A percentile compares a stretch with the other conserved stretches of the same genome.
phyloP scores from a whole-genome alignment of 106 monocot species.

The Posidonia australis region DNA sequence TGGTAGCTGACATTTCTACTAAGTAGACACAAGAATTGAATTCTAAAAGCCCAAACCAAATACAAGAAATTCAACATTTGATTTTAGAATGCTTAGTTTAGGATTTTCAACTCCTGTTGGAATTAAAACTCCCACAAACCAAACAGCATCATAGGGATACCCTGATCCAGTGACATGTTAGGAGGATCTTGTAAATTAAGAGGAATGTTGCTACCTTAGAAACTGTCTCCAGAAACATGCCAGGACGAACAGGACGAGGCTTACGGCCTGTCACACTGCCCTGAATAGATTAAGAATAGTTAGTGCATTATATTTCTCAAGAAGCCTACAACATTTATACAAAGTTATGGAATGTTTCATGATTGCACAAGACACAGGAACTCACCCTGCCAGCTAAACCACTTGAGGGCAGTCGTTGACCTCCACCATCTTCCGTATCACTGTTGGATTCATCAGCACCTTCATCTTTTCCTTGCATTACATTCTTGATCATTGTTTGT shows the following conservation, averaged over 20 bases:
- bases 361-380: neutral
- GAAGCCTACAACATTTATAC: neutral
- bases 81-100: too few relatives aligned
- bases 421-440: constrained; percentile 2
- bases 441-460: constrained; percentile 11
- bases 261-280: constrained; percentile 21
- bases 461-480: constrained; percentile 30
- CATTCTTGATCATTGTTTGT: constrained; percentile 25
- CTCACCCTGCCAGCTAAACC: constrained; percentile 22
- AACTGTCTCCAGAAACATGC: constrained; percentile 36
- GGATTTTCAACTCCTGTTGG: too few relatives aligned
- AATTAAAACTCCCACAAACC: too few relatives aligned
- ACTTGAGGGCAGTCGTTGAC: neutral
- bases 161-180: too few relatives aligned
- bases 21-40: too few relatives aligned
- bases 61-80: too few relatives aligned
- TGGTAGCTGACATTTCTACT: too few relatives aligned
- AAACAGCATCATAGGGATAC: neutral
- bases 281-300: neutral
- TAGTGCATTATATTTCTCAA: neutral
- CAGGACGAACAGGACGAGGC: constrained; percentile 30
- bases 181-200: too few relatives aligned
- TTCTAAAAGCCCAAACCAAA: too few relatives aligned
- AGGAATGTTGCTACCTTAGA: constrained; percentile 14
- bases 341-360: too few relatives aligned